Evolutionary conservation across 176 grass and related monocot species (phyloP), one percentile per base, ranked within the genome.

Genomic region (Metroxylon sagu): DNA sequence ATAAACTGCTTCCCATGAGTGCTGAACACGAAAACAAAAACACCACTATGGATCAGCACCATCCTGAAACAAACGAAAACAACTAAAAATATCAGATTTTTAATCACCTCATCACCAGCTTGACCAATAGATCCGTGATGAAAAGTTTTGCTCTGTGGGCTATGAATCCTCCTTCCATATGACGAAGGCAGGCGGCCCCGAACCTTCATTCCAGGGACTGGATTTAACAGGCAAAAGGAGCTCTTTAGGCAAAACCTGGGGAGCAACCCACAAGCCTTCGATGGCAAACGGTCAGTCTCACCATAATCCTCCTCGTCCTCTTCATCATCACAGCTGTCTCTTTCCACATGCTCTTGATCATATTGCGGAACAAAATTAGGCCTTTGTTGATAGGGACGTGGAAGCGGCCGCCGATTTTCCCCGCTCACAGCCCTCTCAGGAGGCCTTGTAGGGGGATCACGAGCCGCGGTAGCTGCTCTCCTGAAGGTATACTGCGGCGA

Each of bases 401-500:
- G 85, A 21, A 85, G 83, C 3, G 84, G 85, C 48, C 66, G 73
- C 51, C 92, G 54, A 35, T 30, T 18, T 30, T 56, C 29, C 35
- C 59, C 15, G 18, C 21, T 18, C 21, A 29, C 27, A 25, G 25
- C 5, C 70, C 28, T 62, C 29, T 73, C 59, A 5, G 16, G 8
- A 29, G 23, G 68, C 39, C 51, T 71, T 1, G 3, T 43, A 14
- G 35, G 35, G 2, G 35, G 35, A 2, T 43, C 35, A 43, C 29
- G 52, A 35, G 65, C 29, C 29, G 15, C 18, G 14, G 6, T 28
- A 43, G 70, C 6, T 8, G 75, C 71, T 71, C 85, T 98, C 62
- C 88, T 76, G 52, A 98, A 98, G 66, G 88, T 85, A 71, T 81
- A 89, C 73, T 83, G 84, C 26, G 88, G 94, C 7, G 88, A 89